These are phyloP conservation scores for Lasiosphaeris hirsuta DNA, from an alignment of 495 filamentous ascomycete species.

Conservation along the genomic window DNA sequence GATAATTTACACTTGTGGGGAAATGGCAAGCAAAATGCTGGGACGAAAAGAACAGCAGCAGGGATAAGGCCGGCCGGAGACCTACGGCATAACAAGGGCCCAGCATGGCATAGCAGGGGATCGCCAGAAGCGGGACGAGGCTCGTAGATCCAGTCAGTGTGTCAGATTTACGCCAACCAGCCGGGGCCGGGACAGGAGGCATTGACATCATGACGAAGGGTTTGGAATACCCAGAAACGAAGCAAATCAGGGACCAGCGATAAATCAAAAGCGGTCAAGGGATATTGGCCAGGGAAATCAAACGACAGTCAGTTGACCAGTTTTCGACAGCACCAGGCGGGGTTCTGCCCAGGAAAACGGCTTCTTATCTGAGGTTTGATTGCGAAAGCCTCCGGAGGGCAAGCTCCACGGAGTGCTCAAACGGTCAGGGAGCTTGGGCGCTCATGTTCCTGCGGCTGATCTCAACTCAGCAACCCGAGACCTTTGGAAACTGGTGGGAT, in stretches of 20 bases:
- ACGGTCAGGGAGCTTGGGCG: slow-evolving; percentile 7
- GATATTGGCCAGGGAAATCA: slow-evolving; percentile 13
- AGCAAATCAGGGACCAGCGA: slow-evolving; percentile 22
- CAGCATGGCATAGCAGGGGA: slow-evolving; percentile 5
- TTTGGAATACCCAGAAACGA: slow-evolving; percentile 6
- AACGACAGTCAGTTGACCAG: slow-evolving; percentile 22
- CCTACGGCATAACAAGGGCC: slow-evolving; percentile 5
- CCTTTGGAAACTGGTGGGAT: slow-evolving; percentile 5
- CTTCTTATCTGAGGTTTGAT: slow-evolving; percentile 18
- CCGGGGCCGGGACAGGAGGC: slow-evolving; percentile 20
- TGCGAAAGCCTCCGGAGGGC: slow-evolving; percentile 5
- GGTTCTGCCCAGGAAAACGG: slow-evolving; percentile 17
- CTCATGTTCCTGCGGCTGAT: slow-evolving; percentile 12
- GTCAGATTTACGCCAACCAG: slow-evolving; percentile 26
- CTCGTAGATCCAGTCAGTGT: slow-evolving; percentile 23
- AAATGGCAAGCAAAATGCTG: background rate
- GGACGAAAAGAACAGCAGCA: background rate
- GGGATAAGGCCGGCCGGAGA: slow-evolving; percentile 7
- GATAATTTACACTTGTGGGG: slow-evolving; percentile 9
- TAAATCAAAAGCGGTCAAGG: slow-evolving; percentile 19
- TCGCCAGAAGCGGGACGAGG: slow-evolving; percentile 16
- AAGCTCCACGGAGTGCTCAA: slow-evolving; percentile 3
- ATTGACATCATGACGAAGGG: slow-evolving; percentile 20
- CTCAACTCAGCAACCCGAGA: slow-evolving; percentile 18
- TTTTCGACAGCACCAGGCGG: slow-evolving; percentile 16